Base-by-base conservation (phyloP, 805 yeast genomes). In the Yarrowia sp. region DNA sequence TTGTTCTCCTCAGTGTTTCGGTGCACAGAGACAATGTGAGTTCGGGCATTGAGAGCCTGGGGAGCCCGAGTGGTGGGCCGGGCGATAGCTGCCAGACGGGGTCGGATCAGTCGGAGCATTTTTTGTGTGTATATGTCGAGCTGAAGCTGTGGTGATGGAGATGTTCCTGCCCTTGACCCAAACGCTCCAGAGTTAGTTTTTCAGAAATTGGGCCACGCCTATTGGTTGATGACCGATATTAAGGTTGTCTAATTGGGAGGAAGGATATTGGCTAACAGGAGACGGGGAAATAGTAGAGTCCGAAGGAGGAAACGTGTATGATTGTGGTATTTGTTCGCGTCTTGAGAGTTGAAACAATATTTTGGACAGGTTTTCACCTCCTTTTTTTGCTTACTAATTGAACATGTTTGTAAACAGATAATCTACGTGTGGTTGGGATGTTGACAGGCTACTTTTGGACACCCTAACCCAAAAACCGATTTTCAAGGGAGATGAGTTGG, bases 1-100 rank as follows among this genome's bases (percentile, higher is more conserved):
- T 88, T 87, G 80, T 90, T 89, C 54, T 81, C 82, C 48, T 83
- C 80, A 35, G 87, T 81, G 71, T 90, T 85, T 74, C 96, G 83
- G 78, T 90, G 96, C 64, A 88, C 90, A 26, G 87, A 67, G 32
- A 69, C 68, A 17, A 68, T 66, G 63, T 58, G 63, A 22, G 54
- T 67, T 68, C 38, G 70, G 69, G 65, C 61, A 28, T 54, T 54
- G 51, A 58, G 51, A 21, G 49, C 40, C 41, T 52, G 63, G 46
- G 61, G 61, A 26, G 46, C 61, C 17, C 46, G 46, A 19, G 61
- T 54, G 46, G 61, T 54, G 61, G 61, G 61, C 26, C 61, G 61
- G 19, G 61, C 35, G 14, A 54, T 46, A 12, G 46, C 46, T 36
- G 61, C 61, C 61, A 54, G 46, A 38, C 61, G 61, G 46, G 61